These are phyloP conservation scores for Fusarium abutilonis DNA, from an alignment of 2,329 filamentous ascomycete genomes.

Conservation along the genomic window DNA sequence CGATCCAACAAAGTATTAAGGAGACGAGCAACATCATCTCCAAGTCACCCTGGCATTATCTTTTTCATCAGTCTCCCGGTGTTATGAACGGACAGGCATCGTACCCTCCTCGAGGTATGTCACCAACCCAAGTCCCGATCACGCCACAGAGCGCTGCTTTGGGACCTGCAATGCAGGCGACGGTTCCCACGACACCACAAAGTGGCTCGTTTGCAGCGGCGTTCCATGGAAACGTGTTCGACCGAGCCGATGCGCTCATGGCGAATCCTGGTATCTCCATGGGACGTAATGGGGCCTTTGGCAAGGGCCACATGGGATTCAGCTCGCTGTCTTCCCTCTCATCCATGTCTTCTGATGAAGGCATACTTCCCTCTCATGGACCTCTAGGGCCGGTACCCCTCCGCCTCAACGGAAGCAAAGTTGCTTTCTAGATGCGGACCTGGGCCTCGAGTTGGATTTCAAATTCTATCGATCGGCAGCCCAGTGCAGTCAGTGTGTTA, in stretches of 20 bases:
- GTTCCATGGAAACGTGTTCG: slow-evolving; percentile 68
- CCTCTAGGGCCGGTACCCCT: slow-evolving; percentile 48
- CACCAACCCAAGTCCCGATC: slow-evolving; percentile 66
- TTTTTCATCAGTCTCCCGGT: slow-evolving; percentile 43
- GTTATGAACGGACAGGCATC: slow-evolving; percentile 33
- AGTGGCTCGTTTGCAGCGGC: slow-evolving; percentile 64
- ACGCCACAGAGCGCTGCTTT: slow-evolving; percentile 90
- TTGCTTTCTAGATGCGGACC: slow-evolving; percentile 47
- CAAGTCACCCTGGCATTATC: slow-evolving; percentile 65
- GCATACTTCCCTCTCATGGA: slow-evolving; percentile 48
- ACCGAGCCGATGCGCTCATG: slow-evolving; percentile 67
- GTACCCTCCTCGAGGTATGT: slow-evolving; percentile 43
- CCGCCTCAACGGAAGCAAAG: slow-evolving; percentile 53
- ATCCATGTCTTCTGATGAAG: slow-evolving; percentile 55
- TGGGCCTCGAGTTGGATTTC: slow-evolving; percentile 27
- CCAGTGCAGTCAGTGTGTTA: slow-evolving; percentile 1
- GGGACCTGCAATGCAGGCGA: slow-evolving; percentile 89
- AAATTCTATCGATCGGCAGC: slow-evolving; percentile 12
- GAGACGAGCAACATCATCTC: slow-evolving; percentile 79
- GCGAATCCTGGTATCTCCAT: slow-evolving; percentile 67
- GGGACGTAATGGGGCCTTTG: slow-evolving; percentile 61
- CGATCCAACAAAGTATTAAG: slow-evolving; percentile 83
- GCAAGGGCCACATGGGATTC: slow-evolving; percentile 54
- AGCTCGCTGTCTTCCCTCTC: slow-evolving; percentile 55
- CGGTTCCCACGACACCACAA: slow-evolving; percentile 77